Evolutionary conservation across 352 stramenopile species (phyloP).

Genomic region (Globisporangium nodosum): DNA sequence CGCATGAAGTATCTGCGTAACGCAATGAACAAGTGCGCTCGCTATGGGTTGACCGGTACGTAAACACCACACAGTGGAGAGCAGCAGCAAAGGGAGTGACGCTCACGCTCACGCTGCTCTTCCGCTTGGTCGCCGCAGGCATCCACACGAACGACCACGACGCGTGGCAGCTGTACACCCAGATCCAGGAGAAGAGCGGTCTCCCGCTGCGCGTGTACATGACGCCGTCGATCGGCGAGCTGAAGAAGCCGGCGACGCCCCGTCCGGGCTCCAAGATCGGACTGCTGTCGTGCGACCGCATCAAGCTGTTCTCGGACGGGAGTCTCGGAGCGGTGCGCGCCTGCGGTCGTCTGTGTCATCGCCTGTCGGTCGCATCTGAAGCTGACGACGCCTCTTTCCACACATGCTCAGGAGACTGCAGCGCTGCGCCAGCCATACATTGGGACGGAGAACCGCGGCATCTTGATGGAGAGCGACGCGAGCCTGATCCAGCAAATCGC

Average conservation of each 20-base stretch:
- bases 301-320: constrained; percentile 89
- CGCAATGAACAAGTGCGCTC: constrained; percentile 58
- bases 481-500: constrained; percentile 57
- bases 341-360: not conserved
- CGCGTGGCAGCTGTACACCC: constrained; percentile 70
- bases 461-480: constrained; percentile 80
- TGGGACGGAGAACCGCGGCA: constrained; percentile 58
- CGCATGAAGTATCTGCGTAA: constrained; percentile 53
- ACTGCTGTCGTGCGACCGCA: constrained; percentile 73
- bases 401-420: constrained; percentile 61
- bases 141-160: constrained; percentile 87
- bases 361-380: not conserved
- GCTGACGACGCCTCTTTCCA: not conserved
- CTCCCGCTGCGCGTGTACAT: constrained; percentile 78
- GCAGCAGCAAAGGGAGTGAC: not conserved
- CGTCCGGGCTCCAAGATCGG: constrained; percentile 32
- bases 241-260: constrained; percentile 36
- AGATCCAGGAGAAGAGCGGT: constrained; percentile 49
- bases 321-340: constrained; percentile 73
- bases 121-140: constrained; percentile 11
- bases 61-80: too few species aligned
- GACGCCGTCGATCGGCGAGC: constrained; percentile 63
- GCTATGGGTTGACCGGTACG: constrained; percentile 66
- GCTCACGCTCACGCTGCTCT: not conserved
- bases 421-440: constrained; percentile 67